Conservation (phyloP, 306 rosid genomes). For the Cicer pinnatifidum region DNA sequence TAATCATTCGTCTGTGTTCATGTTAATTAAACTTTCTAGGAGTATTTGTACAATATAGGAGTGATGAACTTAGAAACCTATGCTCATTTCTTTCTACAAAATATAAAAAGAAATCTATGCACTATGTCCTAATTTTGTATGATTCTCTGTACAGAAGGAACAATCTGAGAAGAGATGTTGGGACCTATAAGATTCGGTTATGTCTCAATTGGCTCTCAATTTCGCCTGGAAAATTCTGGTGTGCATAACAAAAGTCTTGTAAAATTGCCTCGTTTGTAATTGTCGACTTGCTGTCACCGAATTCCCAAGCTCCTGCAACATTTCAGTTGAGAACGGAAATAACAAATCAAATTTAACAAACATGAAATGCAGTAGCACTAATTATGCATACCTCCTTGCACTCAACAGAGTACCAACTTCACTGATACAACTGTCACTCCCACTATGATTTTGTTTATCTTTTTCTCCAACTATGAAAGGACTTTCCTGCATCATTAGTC, state of each 20-base stretch:
- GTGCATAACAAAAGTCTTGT: conserved; percentile 40
- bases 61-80: conserved; percentile 42
- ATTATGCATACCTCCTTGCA: conserved; percentile 61
- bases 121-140: conserved; percentile 37
- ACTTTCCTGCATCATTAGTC: conserved; percentile 53
- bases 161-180: conserved; percentile 44
- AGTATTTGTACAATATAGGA: conserved; percentile 41
- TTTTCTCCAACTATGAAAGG: conserved; percentile 61
- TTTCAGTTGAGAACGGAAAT: conserved; percentile 34
- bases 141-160: conserved; percentile 47
- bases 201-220: conserved; percentile 35
- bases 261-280: conserved; percentile 19
- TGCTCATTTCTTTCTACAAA: conserved; percentile 28
- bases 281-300: conserved; percentile 51
- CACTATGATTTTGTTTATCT: conserved; percentile 59
- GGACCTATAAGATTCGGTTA: conserved; percentile 30
- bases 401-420: conserved; percentile 45
- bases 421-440: conserved; percentile 47
- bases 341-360: conserved; percentile 27
- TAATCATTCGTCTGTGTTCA: no score
- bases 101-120: conserved; percentile 25
- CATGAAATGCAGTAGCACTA: neutral
- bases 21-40: no score
- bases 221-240: conserved; percentile 34
- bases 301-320: conserved; percentile 72